Evolutionary conservation across 2,329 filamentous ascomycete genomes (phyloP), one percentile per base, ranked within the genome.

Genomic region (Nectriaceae sp.): DNA sequence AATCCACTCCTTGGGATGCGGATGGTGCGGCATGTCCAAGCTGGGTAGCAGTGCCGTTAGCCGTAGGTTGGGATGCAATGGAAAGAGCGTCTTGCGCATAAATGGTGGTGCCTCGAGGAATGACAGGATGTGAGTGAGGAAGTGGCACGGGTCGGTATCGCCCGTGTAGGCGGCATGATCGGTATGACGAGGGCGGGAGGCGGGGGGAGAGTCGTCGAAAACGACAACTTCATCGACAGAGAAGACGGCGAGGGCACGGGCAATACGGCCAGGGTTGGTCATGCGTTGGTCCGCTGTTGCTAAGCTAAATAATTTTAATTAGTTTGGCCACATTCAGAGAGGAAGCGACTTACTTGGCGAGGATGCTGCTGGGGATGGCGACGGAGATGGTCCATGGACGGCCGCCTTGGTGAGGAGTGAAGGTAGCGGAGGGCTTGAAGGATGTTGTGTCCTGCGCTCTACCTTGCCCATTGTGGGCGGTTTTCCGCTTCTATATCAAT

Each of bases 61-160:
- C 33, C 82, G 77, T 36, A 95, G 75, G 64, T 95, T 92, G 10
- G 88, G 84, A 63, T 95, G 90, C 53, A 91, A 74, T 1, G 87
- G 85, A 59, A 95, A 93, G 3, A 96, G 76, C 2, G 78, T 71
- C 65, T 85, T 85, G 60, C 89, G 84, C 70, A 96, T 84, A 69
- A 94, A 87, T 1, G 90, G 89, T 22, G 90, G 90, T 4, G 88
- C 88, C 69, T 96, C 90, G 51, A 95, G 82, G 70, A 91, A 96
- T 50, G 82, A 85, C 6, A 96, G 75, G 5, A 95, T 72, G 63
- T 94, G 90, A 42, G 83, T 79, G 19, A 96, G 77, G 70, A 93
- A 95, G 70, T 92, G 87, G 49, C 84, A 84, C 1, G 89, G 89
- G 62, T 94, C 87, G 13, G 82, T 76, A 63, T 85, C 88, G 54